These are phyloP conservation scores for Buxus sempervirens DNA, from an alignment of 164 flowering plant genomes.

Conservation along the genomic window DNA sequence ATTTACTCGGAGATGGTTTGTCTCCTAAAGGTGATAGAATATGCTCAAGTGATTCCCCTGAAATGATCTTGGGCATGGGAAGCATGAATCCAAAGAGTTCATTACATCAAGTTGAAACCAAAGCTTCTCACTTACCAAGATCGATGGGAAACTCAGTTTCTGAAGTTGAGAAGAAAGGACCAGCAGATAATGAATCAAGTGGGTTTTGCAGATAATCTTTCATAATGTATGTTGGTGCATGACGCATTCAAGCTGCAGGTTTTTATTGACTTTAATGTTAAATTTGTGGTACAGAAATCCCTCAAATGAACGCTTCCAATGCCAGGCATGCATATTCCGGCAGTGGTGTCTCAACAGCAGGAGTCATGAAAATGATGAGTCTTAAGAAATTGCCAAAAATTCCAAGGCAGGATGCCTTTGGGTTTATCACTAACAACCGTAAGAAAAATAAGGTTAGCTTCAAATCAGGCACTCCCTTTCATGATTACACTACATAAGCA, in stretches of 20 bases:
- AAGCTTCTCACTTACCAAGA: constrained; percentile 30
- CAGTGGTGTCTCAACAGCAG: constrained; percentile 26
- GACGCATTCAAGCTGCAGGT: not conserved
- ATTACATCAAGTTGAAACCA: constrained; percentile 20
- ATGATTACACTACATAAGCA: too few species aligned
- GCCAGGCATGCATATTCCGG: constrained; percentile 24
- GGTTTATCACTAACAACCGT: constrained; percentile 16
- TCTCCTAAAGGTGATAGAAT: constrained; percentile 15
- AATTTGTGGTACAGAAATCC: constrained; percentile 30
- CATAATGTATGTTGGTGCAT: not conserved
- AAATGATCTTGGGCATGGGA: constrained; percentile 23
- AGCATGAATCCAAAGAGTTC: constrained; percentile 26
- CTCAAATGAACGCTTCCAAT: constrained; percentile 21
- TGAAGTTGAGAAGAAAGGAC: constrained; percentile 29
- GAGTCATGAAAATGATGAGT: constrained; percentile 46
- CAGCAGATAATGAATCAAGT: constrained; percentile 39
- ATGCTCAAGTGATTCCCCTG: constrained; percentile 22
- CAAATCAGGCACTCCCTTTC: not conserved
- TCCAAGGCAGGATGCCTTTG: constrained; percentile 29
- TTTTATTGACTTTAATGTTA: constrained; percentile 8
- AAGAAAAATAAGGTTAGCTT: constrained; percentile 50
- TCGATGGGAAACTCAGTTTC: constrained; percentile 35
- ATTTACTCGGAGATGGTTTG: constrained; percentile 14
- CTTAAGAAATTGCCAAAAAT: constrained; percentile 43
- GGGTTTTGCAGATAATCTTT: constrained; percentile 11